Conservation (phyloP, 2,329 filamentous ascomycete species). For the Ceratocystis lukuohia region DNA sequence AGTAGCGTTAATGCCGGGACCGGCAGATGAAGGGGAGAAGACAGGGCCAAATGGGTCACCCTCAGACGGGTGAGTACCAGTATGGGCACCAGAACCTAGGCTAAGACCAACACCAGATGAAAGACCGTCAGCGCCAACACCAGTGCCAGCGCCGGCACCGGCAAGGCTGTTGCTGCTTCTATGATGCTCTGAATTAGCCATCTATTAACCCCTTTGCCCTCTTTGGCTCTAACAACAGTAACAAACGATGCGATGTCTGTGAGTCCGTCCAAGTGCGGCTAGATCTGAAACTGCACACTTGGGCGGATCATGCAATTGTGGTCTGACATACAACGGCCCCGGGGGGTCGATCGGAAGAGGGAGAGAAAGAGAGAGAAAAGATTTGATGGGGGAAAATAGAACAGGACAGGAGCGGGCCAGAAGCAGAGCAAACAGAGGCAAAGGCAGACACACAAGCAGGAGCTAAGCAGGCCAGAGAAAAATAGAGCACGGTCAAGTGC, state of each 20-base stretch:
- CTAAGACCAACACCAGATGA: background rate
- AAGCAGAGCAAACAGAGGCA: no score
- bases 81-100: conserved; percentile 1
- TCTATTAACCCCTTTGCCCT: background rate
- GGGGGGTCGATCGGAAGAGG: conserved; percentile 18
- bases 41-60: background rate
- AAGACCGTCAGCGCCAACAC: background rate
- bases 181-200: conserved; percentile 9
- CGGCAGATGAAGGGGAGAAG: conserved; percentile 2
- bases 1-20: background rate
- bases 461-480: background rate
- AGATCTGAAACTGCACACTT: conserved; percentile 9
- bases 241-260: background rate
- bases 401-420: no score
- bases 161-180: background rate
- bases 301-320: conserved; percentile 19
- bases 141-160: background rate
- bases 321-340: conserved; percentile 18
- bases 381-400: background rate
- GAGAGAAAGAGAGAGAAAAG: conserved; percentile 14
- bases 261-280: conserved; percentile 3
- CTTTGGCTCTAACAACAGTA: background rate
- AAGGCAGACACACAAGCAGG: no score
- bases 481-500: conserved; percentile 3
- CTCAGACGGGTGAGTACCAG: conserved; percentile 8